Base-by-base conservation (phyloP, 306 rosid species). In the Acmispon strigosus region DNA sequence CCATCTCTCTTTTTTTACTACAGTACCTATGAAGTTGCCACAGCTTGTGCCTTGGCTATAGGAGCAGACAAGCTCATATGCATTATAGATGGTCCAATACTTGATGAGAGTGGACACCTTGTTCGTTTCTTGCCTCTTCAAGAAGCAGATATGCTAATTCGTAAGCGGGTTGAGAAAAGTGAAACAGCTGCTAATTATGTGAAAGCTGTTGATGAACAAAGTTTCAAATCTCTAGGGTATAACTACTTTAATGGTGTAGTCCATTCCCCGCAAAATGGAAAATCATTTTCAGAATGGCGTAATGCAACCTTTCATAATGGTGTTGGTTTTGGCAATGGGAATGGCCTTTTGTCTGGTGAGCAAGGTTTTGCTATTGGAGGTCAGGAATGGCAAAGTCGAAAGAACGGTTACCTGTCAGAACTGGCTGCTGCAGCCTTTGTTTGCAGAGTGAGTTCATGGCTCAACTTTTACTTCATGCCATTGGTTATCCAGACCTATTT, bases 341-440 rank as follows among this genome's bases (percentile, higher is more conserved):
- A 78, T 72, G 92, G 90, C 64, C 69, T 77, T 13, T 74, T 88
- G 90, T 69, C 92, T 58, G 84, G 86, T 15, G 96, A 85, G 75
- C 91, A 86, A 57, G 91, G 91, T 49, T 90, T 90, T 75, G 84
- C 96, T 24, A 79, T 90, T 12, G 94, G 94, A 10, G 91, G 91
- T 76, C 86, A 84, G 24, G 90, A 87, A 83, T 70, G 85, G 59
- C 88, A 68, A 53, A 84, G 94, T 72, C 82, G 87, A 66, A 62
- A 51, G 69, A 80, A 84, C 70, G 91, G 94, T 76, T 84, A 90
- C 83, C 89, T 90, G 36, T 87, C 91, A n/a, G 94, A 90, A 81
- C 81, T 90, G 79, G 94, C 96, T 48, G 96, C 91, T 52, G 94
- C 91, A n/a, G 96, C 91, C 60, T 90, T 84, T 63, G 94, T 87